A percentile compares a stretch with the other conserved stretches of the same genome.
These are phyloP conservation scores for Suillus discolor DNA, from an alignment of 768 basidiomycete genomes.

Conservation along the genomic window DNA sequence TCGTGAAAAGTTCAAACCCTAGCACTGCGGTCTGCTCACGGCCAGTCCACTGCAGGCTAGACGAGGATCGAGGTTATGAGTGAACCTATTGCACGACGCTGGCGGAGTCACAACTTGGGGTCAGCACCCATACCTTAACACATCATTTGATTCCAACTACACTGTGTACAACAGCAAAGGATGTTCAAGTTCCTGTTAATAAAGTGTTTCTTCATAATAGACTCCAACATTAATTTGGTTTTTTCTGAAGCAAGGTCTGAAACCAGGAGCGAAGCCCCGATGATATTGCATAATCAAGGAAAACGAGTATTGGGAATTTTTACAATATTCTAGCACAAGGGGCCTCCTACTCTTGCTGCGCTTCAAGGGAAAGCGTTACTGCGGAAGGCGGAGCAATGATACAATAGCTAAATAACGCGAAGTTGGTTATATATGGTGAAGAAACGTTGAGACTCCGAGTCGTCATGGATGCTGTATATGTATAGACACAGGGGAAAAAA, in stretches of 20 bases:
- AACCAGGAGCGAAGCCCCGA: background rate
- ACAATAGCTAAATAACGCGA: background rate
- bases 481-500: background rate
- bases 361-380: background rate
- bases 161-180: background rate
- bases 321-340: no score
- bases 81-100: background rate
- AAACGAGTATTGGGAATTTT: background rate
- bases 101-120: background rate
- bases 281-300: background rate
- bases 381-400: background rate
- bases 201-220: background rate
- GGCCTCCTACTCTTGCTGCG: no score
- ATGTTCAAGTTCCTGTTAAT: background rate
- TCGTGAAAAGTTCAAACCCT: background rate
- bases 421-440: background rate
- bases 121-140: background rate
- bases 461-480: background rate
- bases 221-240: background rate
- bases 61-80: slow-evolving; percentile 15
- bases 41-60: slow-evolving; percentile 15
- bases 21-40: background rate
- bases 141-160: background rate
- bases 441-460: background rate
- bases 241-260: background rate